Conservation (phyloP, 345 rosid genomes). For the Gossypium anomalum region DNA sequence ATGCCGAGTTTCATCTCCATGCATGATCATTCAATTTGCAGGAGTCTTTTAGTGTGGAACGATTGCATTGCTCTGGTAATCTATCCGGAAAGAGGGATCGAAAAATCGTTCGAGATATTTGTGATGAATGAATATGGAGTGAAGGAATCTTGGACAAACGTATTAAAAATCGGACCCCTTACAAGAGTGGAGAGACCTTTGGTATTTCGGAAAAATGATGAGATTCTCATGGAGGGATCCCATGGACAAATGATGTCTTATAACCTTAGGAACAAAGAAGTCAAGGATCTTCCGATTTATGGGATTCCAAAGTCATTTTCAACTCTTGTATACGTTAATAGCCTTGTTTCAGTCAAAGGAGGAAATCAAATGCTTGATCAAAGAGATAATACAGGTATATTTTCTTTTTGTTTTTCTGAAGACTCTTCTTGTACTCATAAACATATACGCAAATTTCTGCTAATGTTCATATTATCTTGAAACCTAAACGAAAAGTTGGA, state of each 20-base stretch:
- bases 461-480: background rate
- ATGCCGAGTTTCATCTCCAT: background rate
- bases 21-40: background rate
- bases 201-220: conserved; percentile 1
- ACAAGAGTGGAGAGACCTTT: background rate
- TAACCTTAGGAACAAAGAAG: background rate
- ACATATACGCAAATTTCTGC: background rate
- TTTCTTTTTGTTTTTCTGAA: background rate
- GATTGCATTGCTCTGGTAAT: background rate
- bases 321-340: background rate
- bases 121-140: conserved; percentile 6
- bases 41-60: background rate
- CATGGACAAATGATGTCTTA: background rate
- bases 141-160: conserved; percentile 1
- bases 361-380: conserved; percentile 8
- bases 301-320: conserved; percentile 12
- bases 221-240: conserved; percentile 6
- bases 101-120: background rate
- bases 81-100: background rate
- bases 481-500: background rate
- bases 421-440: too few species aligned
- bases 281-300: conserved; percentile 3
- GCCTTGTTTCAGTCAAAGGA: conserved; percentile 4
- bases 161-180: background rate
- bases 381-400: background rate